phyloP scores from a whole-genome alignment of 352 stramenopile genomes.

The Phytophthora macrochlamydospora region DNA sequence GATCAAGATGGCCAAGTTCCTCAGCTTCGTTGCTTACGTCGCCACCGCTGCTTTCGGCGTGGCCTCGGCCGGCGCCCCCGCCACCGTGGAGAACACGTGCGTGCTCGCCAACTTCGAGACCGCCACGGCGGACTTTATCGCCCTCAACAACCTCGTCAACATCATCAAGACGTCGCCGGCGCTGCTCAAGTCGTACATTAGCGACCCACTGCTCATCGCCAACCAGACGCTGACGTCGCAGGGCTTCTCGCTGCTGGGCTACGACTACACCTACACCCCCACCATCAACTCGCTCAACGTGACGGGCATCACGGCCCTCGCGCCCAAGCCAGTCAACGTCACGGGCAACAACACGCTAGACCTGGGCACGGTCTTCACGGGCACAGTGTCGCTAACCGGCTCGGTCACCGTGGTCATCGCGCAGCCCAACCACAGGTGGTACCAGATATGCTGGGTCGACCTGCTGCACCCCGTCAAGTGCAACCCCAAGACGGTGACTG shows the following conservation, averaged over 20 bases:
- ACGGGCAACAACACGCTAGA: constrained; percentile 39
- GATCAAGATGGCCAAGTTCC: constrained; percentile 33
- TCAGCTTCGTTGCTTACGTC: constrained; percentile 23
- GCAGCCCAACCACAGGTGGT: constrained; percentile 68
- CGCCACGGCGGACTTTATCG: constrained; percentile 47
- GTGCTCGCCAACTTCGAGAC: constrained; percentile 50
- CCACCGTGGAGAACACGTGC: constrained; percentile 31
- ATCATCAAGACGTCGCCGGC: constrained; percentile 46
- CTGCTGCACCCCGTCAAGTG: constrained; percentile 54
- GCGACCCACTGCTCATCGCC: constrained; percentile 45
- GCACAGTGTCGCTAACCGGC: constrained; percentile 37
- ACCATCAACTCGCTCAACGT: constrained; percentile 56
- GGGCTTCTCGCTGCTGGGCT: constrained; percentile 52
- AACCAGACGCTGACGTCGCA: constrained; percentile 48
- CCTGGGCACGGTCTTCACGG: constrained; percentile 52
- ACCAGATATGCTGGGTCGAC: constrained; percentile 65
- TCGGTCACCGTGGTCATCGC: constrained; percentile 52
- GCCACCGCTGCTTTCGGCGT: constrained; percentile 14
- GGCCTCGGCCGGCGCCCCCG: constrained; percentile 16
- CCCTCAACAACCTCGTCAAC: constrained; percentile 49
- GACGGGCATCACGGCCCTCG: constrained; percentile 50
- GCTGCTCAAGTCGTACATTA: constrained; percentile 35
- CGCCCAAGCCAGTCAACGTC: constrained; percentile 53
- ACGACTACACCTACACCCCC: constrained; percentile 53
- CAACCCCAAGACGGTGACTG: constrained; percentile 35